These are phyloP conservation scores for Starmerella bombicola DNA, from an alignment of 805 yeast genomes.

Conservation along the genomic window DNA sequence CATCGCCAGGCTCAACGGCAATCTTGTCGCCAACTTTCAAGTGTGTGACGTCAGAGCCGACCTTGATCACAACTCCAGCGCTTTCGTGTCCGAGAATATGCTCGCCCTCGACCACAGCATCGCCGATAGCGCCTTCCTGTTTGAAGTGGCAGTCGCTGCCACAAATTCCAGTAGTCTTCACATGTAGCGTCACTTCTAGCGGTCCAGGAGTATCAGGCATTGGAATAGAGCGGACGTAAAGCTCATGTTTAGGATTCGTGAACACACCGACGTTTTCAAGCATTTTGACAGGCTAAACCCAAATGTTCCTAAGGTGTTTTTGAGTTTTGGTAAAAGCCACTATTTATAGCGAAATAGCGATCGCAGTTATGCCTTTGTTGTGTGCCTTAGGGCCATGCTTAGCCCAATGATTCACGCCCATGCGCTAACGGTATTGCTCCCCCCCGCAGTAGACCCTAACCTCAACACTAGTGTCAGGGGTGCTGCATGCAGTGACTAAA, in stretches of 20 bases:
- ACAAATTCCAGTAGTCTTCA: slow-evolving; percentile 59
- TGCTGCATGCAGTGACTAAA: no score
- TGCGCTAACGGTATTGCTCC: no score
- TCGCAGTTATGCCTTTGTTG: no score
- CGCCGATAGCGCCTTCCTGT: slow-evolving; percentile 50
- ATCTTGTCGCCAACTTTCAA: slow-evolving; percentile 38
- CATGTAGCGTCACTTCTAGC: slow-evolving; percentile 41
- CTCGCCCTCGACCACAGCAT: slow-evolving; percentile 47
- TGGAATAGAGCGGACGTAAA: slow-evolving; percentile 23
- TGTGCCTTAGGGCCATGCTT: no score
- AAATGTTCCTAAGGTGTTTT: neutral
- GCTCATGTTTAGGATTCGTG: slow-evolving; percentile 28
- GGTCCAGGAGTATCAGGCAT: slow-evolving; percentile 22
- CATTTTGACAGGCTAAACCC: slow-evolving; percentile 2
- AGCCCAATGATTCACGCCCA: no score
- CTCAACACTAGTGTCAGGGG: no score
- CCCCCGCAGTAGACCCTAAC: no score
- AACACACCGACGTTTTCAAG: slow-evolving; percentile 25
- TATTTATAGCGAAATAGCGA: no score
- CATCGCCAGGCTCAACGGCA: slow-evolving; percentile 40
- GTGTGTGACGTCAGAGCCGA: slow-evolving; percentile 38
- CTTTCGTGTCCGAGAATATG: slow-evolving; percentile 49
- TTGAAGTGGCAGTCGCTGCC: slow-evolving; percentile 64
- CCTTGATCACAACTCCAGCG: slow-evolving; percentile 39
- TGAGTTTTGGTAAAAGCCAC: neutral